Conservation (phyloP, 2,329 filamentous ascomycete species). For the Anthostomella pinea region DNA sequence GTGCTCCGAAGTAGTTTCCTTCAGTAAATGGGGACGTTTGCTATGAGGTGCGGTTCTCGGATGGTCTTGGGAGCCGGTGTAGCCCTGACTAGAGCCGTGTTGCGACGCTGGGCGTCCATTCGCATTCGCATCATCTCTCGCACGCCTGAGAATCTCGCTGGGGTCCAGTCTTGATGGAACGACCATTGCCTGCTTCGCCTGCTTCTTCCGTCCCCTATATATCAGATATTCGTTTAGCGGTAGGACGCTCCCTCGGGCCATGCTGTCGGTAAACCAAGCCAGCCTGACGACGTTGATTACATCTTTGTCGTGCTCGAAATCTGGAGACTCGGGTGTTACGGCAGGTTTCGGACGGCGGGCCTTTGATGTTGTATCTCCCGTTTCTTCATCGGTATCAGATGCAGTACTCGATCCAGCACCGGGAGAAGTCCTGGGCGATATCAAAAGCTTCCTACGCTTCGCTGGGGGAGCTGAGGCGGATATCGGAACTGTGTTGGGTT, state of each 20-base stretch:
- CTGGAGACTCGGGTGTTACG: neutral
- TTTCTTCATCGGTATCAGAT: slow-evolving; percentile 21
- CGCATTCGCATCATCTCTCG: slow-evolving; percentile 20
- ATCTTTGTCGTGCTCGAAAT: slow-evolving; percentile 11
- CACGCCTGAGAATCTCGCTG: slow-evolving; percentile 32
- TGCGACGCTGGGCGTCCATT: slow-evolving; percentile 14
- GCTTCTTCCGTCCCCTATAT: slow-evolving; percentile 46
- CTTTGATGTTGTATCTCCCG: slow-evolving; percentile 3
- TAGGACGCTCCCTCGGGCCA: slow-evolving; percentile 42
- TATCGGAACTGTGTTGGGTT: slow-evolving; percentile 1
- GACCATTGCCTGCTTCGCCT: slow-evolving; percentile 10
- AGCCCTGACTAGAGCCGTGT: slow-evolving; percentile 1
- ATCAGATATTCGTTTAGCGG: slow-evolving; percentile 51
- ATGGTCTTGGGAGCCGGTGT: slow-evolving; percentile 17
- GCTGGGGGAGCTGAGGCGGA: slow-evolving; percentile 20
- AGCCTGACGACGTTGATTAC: slow-evolving; percentile 55
- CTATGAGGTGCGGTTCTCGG: slow-evolving; percentile 31
- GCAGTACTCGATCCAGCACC: slow-evolving; percentile 28
- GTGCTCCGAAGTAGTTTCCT: slow-evolving; percentile 75
- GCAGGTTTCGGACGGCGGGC: too few relatives aligned
- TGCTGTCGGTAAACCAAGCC: slow-evolving; percentile 55
- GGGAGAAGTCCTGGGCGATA: slow-evolving; percentile 12
- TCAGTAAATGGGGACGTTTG: slow-evolving; percentile 45
- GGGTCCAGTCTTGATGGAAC: slow-evolving; percentile 14
- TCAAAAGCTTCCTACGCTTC: slow-evolving; percentile 39